phyloP scores from a whole-genome alignment of 169 alveolate species.

The Plasmodium knowlesi region DNA sequence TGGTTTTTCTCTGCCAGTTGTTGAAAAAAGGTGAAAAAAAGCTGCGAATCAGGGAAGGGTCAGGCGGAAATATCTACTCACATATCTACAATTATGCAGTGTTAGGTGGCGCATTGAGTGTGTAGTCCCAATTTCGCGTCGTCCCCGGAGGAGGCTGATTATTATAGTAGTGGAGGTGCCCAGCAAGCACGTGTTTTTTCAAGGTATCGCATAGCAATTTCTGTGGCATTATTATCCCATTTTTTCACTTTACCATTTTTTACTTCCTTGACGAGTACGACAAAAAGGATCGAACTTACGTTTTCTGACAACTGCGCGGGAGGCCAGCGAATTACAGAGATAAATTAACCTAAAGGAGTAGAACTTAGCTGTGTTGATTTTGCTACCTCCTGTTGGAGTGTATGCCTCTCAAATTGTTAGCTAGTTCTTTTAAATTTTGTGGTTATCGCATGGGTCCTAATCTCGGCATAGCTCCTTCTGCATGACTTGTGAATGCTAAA shows the following conservation, averaged over 20 bases:
- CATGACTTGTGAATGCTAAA: background rate
- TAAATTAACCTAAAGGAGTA: background rate
- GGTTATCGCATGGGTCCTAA: background rate
- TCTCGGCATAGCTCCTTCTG: background rate
- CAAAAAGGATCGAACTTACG: background rate
- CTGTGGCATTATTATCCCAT: background rate
- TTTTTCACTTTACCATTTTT: slow-evolving; percentile 26
- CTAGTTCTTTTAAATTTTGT: background rate
- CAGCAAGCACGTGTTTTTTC: background rate
- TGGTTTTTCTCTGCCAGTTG: slow-evolving; percentile 91
- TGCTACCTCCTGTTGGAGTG: background rate
- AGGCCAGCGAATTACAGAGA: background rate
- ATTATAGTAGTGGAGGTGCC: background rate
- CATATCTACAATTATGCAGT: background rate
- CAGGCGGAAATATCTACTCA: background rate
- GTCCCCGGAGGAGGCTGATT: background rate
- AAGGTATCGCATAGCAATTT: background rate
- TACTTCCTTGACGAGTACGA: background rate
- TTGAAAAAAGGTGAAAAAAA: slow-evolving; percentile 92
- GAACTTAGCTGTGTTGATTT: background rate
- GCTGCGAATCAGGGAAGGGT: slow-evolving; percentile 75
- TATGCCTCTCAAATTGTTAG: background rate
- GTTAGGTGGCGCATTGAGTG: background rate
- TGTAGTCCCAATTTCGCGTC: background rate
- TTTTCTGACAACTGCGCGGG: background rate